Conservation (phyloP, 495 filamentous ascomycete genomes). For the Xylaria nigripes region DNA sequence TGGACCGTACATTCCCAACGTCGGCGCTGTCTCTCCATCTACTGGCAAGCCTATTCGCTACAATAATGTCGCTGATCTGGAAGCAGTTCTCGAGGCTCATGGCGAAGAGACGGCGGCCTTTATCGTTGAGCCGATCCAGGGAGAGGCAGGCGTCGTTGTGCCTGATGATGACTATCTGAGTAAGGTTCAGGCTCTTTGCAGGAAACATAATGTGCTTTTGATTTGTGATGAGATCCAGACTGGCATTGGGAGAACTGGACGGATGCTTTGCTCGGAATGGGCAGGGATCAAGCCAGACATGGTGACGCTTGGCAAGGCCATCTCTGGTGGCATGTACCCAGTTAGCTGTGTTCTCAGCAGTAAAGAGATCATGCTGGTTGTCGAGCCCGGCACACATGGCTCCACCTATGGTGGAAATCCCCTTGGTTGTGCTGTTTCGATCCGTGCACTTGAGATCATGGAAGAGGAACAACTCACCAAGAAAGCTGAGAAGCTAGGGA, state of each 20-base stretch:
- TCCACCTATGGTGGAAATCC: conserved; percentile 98
- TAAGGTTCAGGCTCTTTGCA: conserved; percentile 77
- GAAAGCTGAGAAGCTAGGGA: conserved; percentile 69
- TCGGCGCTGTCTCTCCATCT: conserved; percentile 69
- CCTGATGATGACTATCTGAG: conserved; percentile 83
- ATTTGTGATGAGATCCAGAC: conserved; percentile 99
- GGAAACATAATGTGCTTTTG: conserved; percentile 85
- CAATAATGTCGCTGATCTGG: conserved; percentile 74
- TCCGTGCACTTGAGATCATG: conserved; percentile 90
- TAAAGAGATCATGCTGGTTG: conserved; percentile 91
- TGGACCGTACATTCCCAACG: conserved; percentile 84
- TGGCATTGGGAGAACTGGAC: conserved; percentile 87
- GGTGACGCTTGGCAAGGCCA: conserved; percentile 91
- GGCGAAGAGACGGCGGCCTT: conserved; percentile 85
- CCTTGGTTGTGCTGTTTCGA: conserved; percentile 91
- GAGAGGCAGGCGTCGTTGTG: conserved; percentile 94
- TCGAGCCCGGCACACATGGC: conserved; percentile 94
- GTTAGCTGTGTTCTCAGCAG: conserved; percentile 87
- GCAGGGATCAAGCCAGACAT: conserved; percentile 90
- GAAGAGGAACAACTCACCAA: conserved; percentile 83
- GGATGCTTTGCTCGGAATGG: conserved; percentile 91
- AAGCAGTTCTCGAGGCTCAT: conserved; percentile 68
- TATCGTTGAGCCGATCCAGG: conserved; percentile 95
- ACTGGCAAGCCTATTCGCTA: conserved; percentile 75
- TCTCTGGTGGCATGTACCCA: conserved; percentile 97